phyloP scores from a whole-genome alignment of 2,329 filamentous ascomycete genomes.

The Cytospora piceae region DNA sequence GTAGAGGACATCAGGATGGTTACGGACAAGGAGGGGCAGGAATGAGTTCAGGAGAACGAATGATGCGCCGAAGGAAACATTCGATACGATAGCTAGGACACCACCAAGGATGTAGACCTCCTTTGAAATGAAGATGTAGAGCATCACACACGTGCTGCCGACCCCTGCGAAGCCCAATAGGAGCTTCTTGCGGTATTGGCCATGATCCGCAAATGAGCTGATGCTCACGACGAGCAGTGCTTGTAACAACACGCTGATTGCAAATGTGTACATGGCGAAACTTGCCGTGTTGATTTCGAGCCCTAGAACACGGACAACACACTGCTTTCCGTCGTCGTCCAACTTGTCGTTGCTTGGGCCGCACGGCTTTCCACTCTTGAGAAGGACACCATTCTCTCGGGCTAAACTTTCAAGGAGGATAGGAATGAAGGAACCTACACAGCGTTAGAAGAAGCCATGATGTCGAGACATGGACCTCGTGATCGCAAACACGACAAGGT shows the following conservation, averaged over 20 bases:
- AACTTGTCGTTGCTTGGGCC: slow-evolving; percentile 61
- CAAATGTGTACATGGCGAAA: slow-evolving; percentile 98
- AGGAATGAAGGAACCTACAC: slow-evolving; percentile 85
- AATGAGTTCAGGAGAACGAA: slow-evolving; percentile 97
- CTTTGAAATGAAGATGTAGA: slow-evolving; percentile 79
- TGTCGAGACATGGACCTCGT: background rate
- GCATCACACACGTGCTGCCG: slow-evolving; percentile 83
- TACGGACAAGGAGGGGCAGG: slow-evolving; percentile 83
- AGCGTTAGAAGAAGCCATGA: slow-evolving; percentile 25
- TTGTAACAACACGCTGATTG: slow-evolving; percentile 85
- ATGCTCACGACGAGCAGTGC: slow-evolving; percentile 92
- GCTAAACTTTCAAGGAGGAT: slow-evolving; percentile 94
- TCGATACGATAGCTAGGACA: slow-evolving; percentile 84
- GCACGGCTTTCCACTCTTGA: slow-evolving; percentile 79
- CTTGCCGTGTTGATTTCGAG: slow-evolving; percentile 91
- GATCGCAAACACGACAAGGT: background rate
- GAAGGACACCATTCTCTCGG: slow-evolving; percentile 85
- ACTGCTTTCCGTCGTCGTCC: slow-evolving; percentile 62
- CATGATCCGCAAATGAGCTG: slow-evolving; percentile 94
- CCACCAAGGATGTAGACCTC: slow-evolving; percentile 80
- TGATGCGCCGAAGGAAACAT: slow-evolving; percentile 91
- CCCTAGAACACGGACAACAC: slow-evolving; percentile 80
- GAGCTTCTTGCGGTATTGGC: slow-evolving; percentile 86
- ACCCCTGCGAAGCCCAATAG: slow-evolving; percentile 82
- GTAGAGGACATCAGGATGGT: slow-evolving; percentile 65